Conservation (phyloP, 2,329 filamentous ascomycete genomes). For the Xylariaceae sp. region DNA sequence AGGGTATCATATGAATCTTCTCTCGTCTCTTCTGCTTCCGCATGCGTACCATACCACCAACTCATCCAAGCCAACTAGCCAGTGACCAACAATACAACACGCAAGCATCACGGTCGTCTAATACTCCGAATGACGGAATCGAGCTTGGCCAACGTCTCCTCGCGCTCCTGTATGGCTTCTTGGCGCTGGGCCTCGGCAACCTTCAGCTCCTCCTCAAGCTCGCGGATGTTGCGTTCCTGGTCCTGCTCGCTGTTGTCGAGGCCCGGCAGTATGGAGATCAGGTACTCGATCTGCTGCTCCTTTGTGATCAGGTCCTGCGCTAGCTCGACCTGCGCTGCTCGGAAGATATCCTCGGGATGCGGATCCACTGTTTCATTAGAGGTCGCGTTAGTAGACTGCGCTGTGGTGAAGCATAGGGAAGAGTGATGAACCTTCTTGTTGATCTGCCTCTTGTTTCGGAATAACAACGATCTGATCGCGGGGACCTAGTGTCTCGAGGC, state of each 20-base stretch:
- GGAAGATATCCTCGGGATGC: conserved; percentile 67
- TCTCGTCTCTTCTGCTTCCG: neutral
- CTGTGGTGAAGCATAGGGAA: neutral
- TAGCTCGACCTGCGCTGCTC: conserved; percentile 72
- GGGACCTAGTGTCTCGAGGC: conserved; percentile 63
- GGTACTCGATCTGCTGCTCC: conserved; percentile 80
- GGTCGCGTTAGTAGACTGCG: conserved; percentile 13
- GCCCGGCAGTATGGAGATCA: conserved; percentile 77
- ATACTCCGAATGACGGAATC: conserved; percentile 64
- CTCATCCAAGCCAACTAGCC: neutral
- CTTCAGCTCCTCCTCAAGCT: conserved; percentile 69
- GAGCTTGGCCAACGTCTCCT: conserved; percentile 64
- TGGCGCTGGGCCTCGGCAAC: conserved; percentile 66
- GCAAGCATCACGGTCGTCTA: conserved; percentile 54
- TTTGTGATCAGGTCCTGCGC: conserved; percentile 78
- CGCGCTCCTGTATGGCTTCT: conserved; percentile 68
- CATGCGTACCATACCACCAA: neutral
- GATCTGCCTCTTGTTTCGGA: conserved; percentile 56
- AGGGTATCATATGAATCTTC: conserved; percentile 34
- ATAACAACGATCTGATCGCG: conserved; percentile 65
- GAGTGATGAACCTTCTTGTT: conserved; percentile 53
- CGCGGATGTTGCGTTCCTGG: conserved; percentile 70
- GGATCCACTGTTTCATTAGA: conserved; percentile 58
- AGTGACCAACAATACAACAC: too few species aligned
- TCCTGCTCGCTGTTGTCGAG: conserved; percentile 79